These are phyloP conservation scores for Tuber brumale DNA, from an alignment of 495 filamentous ascomycete species.

Conservation along the genomic window DNA sequence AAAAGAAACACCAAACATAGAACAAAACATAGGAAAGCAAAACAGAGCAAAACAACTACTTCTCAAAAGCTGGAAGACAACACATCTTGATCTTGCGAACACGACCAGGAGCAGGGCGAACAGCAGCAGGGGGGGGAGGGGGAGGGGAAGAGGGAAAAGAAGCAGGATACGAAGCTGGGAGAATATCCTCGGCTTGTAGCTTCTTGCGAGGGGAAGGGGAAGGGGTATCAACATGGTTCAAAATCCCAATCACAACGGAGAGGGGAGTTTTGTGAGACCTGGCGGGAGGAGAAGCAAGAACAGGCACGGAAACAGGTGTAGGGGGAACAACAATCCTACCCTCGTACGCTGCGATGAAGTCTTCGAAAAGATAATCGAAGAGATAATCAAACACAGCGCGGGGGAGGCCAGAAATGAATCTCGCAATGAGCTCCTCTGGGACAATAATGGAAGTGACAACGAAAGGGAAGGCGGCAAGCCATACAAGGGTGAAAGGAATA, in stretches of 20 bases:
- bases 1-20: neutral
- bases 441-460: neutral
- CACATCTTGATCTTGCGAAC: neutral
- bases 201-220: neutral
- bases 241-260: neutral
- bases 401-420: neutral
- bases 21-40: neutral
- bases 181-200: neutral
- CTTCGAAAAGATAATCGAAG: neutral
- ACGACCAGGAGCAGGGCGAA: neutral
- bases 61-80: neutral
- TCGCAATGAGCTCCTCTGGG: neutral
- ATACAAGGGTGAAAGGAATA: neutral
- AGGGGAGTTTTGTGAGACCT: neutral
- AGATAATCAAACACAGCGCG: neutral
- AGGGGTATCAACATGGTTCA: neutral
- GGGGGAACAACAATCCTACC: neutral
- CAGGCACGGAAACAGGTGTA: neutral
- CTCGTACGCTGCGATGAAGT: neutral
- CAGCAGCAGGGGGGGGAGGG: neutral
- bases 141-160: neutral
- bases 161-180: neutral
- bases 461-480: neutral
- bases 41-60: neutral
- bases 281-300: neutral